phyloP scores from a whole-genome alignment of 139 green algal genomes.

The Chlorella vulgaris region DNA sequence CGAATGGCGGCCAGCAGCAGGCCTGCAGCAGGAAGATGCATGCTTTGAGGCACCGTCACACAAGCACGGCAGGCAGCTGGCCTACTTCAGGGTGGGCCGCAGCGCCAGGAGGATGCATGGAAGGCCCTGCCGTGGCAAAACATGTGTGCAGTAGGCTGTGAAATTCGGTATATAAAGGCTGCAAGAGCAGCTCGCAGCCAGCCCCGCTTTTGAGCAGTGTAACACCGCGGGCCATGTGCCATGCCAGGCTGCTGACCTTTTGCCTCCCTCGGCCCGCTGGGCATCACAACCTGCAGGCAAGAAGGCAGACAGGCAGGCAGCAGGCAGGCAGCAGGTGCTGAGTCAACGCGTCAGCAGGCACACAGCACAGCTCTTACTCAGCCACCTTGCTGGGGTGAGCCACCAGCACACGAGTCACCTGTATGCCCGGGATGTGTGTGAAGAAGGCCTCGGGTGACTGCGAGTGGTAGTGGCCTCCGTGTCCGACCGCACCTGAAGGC shows the following conservation, averaged over 20 bases:
- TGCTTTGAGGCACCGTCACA: too few relatives aligned
- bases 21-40: constrained; percentile 47
- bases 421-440: constrained; percentile 86
- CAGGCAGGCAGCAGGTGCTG: too few relatives aligned
- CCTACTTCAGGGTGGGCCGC: not conserved
- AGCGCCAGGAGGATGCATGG: not conserved
- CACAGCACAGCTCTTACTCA: not conserved
- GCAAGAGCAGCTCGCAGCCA: too few relatives aligned
- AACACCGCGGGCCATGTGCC: too few relatives aligned
- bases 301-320: too few relatives aligned
- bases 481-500: constrained; percentile 91
- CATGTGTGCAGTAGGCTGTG: too few relatives aligned
- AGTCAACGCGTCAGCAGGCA: too few relatives aligned
- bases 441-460: constrained; percentile 95
- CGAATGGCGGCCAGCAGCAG: constrained; percentile 85
- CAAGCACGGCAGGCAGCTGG: not conserved
- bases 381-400: not conserved
- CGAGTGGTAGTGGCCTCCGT: constrained; percentile 96
- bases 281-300: constrained; percentile 61
- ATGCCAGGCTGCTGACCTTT: constrained; percentile 74
- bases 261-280: constrained; percentile 73
- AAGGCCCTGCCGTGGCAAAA: too few relatives aligned
- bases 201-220: too few relatives aligned
- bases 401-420: constrained; percentile 14
- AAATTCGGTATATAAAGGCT: too few relatives aligned